Evolutionary conservation across 441 rosid genomes (phyloP), one percentile per base, ranked within the genome.

Genomic region (Omphalea diandra): DNA sequence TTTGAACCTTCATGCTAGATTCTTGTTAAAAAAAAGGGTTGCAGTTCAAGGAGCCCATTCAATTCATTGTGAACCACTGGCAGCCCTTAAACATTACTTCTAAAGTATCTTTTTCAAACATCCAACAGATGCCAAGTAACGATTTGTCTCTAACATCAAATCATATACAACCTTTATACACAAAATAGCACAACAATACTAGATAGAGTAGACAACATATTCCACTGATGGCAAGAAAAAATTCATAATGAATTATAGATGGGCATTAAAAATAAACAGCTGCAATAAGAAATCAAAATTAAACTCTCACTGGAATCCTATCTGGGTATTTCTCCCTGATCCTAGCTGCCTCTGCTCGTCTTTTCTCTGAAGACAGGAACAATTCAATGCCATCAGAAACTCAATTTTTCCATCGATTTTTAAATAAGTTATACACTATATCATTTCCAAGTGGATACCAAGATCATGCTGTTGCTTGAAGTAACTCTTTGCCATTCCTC

Each of bases 381-480:
- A 56, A 17, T 14, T 33, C 67, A n/a, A 61, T 17, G 43, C 10
- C 20, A 14, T 31, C 41, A 54, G 29, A n/a, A 53, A 15, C 20
- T 49, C 3, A 5, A 14, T 27, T 29, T 43, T 56, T 9, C 32
- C 14, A 24, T n/a, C 36, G 20, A 44, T 14, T 24, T 29, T 38
- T 10, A 62, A 18, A 38, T 12, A 41, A 33, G 0, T 7, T 0
- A 38, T 18, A 41, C 10, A 26, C 18, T 3, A 43, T 52, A 35
- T 0, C 5, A 43, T 6, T 63, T 17, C 47, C 3, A 10, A 57
- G 32, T 7, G 41, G 78, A 61, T 64, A 86, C 94, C 89, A 55
- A 86, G 87, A 82, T 86, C 91, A 71, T 85, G 91, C 82, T 88
- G 90, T 75, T 83, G 90, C 84, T 86, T 88, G 88, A 88, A 86